phyloP scores from a whole-genome alignment of 1,284 basidiomycete species.

The Cutaneotrichosporon cavernicola region DNA sequence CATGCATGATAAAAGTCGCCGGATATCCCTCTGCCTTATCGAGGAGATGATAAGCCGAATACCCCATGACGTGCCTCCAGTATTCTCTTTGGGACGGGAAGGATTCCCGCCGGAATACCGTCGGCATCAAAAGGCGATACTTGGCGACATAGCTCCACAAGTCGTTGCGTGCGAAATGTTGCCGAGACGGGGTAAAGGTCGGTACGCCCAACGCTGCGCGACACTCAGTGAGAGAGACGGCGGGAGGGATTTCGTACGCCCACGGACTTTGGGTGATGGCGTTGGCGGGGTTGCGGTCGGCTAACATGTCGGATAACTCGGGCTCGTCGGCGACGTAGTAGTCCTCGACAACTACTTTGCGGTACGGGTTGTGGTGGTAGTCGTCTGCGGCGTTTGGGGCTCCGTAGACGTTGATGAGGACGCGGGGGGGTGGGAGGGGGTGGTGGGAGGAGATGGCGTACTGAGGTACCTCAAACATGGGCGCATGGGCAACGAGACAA shows the following conservation, averaged over 20 bases:
- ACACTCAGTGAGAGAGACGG: constrained; percentile 10
- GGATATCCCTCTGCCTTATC: constrained; percentile 24
- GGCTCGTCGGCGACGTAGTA: constrained; percentile 17
- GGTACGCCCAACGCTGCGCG: constrained; percentile 18
- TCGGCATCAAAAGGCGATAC: constrained; percentile 16
- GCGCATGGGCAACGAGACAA: constrained; percentile 4
- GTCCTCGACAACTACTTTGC: neutral
- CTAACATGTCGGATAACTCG: constrained; percentile 7
- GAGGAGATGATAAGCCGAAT: constrained; percentile 21
- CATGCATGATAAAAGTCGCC: constrained; percentile 35
- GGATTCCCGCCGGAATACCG: constrained; percentile 24
- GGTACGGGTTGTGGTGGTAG: constrained; percentile 10
- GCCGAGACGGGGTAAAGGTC: constrained; percentile 6
- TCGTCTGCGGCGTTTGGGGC: constrained; percentile 13
- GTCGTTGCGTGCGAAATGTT: constrained; percentile 15
- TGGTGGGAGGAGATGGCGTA: too few relatives aligned
- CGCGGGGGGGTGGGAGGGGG: neutral
- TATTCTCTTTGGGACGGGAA: constrained; percentile 20
- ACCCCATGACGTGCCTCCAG: constrained; percentile 8
- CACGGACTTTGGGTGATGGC: constrained; percentile 19
- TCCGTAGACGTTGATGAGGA: constrained; percentile 20
- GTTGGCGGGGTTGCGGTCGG: constrained; percentile 2
- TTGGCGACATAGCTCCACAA: constrained; percentile 16
- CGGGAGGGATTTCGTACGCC: constrained; percentile 22
- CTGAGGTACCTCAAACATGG: neutral